Evolutionary conservation across 805 yeast genomes (phyloP), one percentile per base, ranked within the genome.

Genomic region (Tetrapisispora arboricola): DNA sequence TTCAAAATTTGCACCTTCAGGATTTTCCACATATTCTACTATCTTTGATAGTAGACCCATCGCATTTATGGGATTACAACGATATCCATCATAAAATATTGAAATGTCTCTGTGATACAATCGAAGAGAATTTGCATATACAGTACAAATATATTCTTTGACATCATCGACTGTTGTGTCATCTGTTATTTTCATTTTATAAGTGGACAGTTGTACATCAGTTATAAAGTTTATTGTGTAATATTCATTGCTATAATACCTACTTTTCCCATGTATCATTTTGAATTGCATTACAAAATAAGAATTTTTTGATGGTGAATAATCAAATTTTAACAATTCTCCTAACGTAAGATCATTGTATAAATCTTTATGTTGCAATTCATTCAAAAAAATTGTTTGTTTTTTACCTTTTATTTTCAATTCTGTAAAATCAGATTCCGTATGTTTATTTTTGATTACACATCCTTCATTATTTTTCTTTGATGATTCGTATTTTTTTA

Each of bases 241-340:
- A 17, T 43, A 36, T 26, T 53, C 53, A n/a, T 43, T 44, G 2
- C 27, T 36, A 10, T 15, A 7, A 10, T 15, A 26, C 7, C 22
- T 28, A 11, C 39, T 34, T 15, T 38, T 26, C 9, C 32, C 35
- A 36, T 54, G 54, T 19, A 42, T 52, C 19, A 60, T 47, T 26
- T 45, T 44, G 45, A 53, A 57, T 43, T 47, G 47, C 3, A 57
- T 52, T 17, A 53, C 54, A 38, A 61, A 48, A 39, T 51, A 57
- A 17, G 58, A 38, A 10, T 48, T 50, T 13, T 55, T 52, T 16
- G 49, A 48, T 2, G 68, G 67, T 0, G 60, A 55, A 30, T 53
- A 55, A 44, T 62, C 66, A 18, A 60, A 42, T 2, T 57, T 49
- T 13, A 64, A 32, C 4, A 62, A 39, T 16, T 60, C 56, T 3